A percentile compares a stretch with the other conserved stretches of the same genome.
Conservation (phyloP, 441 rosid species). For the Corymbia calophylla region DNA sequence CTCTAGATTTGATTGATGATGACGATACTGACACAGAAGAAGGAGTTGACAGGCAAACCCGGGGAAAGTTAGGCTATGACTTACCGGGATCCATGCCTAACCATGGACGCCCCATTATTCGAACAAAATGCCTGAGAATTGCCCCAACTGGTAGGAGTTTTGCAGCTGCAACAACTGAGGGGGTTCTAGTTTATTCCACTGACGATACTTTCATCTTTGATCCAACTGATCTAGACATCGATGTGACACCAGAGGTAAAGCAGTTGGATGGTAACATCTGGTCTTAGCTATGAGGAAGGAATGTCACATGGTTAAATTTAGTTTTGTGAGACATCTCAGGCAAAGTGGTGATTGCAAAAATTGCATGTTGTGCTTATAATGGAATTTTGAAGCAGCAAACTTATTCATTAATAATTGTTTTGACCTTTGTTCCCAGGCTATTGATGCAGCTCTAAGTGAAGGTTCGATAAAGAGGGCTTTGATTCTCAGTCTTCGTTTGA, state of each 20-base stretch:
- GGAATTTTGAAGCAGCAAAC: not conserved
- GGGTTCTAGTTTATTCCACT: conserved; percentile 79
- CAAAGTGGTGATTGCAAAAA: not conserved
- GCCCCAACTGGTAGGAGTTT: conserved; percentile 94
- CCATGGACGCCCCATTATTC: conserved; percentile 69
- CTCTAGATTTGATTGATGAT: conserved; percentile 85
- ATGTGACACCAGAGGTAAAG: conserved; percentile 92
- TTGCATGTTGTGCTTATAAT: not conserved
- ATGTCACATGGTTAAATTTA: not conserved
- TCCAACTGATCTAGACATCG: conserved; percentile 97
- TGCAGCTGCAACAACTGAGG: conserved; percentile 93
- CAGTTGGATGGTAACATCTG: not conserved
- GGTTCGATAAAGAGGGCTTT: conserved; percentile 70
- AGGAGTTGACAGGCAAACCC: conserved; percentile 74
- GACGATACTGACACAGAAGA: conserved; percentile 76
- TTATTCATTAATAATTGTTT: not conserved
- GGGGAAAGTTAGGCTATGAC: conserved; percentile 67
- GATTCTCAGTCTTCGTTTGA: conserved; percentile 82
- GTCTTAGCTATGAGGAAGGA: not conserved
- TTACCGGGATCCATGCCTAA: conserved; percentile 90
- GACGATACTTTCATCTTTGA: conserved; percentile 92
- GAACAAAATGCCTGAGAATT: conserved; percentile 76
- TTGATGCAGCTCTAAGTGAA: conserved; percentile 63
- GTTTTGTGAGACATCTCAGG: not conserved
- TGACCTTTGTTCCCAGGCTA: conserved; percentile 43